phyloP scores from a whole-genome alignment of 192 early-diverging fungal species.

The Rhizoclosmatium sp. region DNA sequence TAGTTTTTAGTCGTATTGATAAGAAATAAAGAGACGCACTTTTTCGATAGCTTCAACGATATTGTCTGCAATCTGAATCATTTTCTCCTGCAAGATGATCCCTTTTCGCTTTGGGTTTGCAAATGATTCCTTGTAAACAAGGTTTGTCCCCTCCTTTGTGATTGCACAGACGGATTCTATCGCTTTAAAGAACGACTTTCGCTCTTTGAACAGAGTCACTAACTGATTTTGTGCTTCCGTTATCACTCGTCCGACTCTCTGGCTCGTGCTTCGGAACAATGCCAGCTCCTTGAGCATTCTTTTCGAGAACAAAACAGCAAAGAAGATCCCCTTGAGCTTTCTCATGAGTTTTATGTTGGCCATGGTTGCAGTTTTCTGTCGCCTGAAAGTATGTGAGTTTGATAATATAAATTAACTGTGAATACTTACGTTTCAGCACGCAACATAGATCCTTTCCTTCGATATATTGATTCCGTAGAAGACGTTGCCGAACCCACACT shows the following conservation, averaged over 20 bases:
- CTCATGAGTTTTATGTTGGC: background rate
- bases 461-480: background rate
- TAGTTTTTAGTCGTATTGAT: too few relatives aligned
- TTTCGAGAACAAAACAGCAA: background rate
- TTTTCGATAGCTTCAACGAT: constrained; percentile 14
- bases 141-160: constrained; percentile 20
- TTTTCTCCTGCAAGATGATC: constrained; percentile 2
- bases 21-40: background rate
- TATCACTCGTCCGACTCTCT: constrained; percentile 20
- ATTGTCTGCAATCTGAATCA: constrained; percentile 8
- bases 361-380: too few relatives aligned
- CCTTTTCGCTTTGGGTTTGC: constrained; percentile 17
- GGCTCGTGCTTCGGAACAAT: background rate
- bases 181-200: constrained; percentile 9
- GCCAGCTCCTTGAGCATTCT: background rate
- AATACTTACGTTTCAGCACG: background rate
- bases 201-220: constrained; percentile 9
- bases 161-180: constrained; percentile 2
- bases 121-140: constrained; percentile 25
- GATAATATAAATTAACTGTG: background rate
- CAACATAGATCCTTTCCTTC: background rate
- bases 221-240: constrained; percentile 1
- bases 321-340: background rate
- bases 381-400: too few relatives aligned
- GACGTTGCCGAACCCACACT: background rate